Evolutionary conservation across 1,139 yeast species (phyloP), one percentile per base, ranked within the genome.

Genomic region (Candida tunisiensis): DNA sequence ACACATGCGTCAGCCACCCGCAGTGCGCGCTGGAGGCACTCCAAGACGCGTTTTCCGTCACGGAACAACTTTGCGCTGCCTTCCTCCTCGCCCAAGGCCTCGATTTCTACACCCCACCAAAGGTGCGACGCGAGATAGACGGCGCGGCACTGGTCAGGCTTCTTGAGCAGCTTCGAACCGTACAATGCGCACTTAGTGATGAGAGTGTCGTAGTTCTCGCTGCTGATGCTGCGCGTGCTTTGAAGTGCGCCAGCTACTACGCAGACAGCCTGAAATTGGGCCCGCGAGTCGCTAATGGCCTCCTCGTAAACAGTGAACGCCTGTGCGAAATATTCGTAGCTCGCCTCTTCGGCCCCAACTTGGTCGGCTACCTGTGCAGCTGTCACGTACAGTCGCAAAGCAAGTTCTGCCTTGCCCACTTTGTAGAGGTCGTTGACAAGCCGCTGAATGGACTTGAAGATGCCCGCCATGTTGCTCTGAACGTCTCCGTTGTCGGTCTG

Each of bases 61-160:
- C 69, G 55, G 45, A 57, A 65, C 29, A 50, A 48, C 27, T 51
- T 44, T 7, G 48, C 44, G 19, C 44, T 49, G 26, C 57, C 66
- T 31, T 62, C 68, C 33, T 61, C 65, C 34, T 63, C 68, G 7
- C 66, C 63, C 25, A 57, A 42, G 3, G 58, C 55, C 12, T 66
- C 55, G 23, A 60, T 54, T 38, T 77, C 85, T 13, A 74, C 44
- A 49, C 91, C 78, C 92, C 93, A 83, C 94, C 95, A 88, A 28
- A 88, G 56, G 51, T 88, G 95, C 3, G 93, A 74, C 29, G 94
- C 85, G 29, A 70, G 55, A 44, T 78, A 80, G 5, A 88, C 92
- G 0, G 93, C 74, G 14, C 95, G 69, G 47, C 96, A 85, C 50
- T 85, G 98, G 44, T 85, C 96, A 19, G 88, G 88, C 47, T 85